Evolutionary conservation across 2,329 filamentous ascomycete genomes (phyloP).

Genomic region (Xenoacremonium recifei): DNA sequence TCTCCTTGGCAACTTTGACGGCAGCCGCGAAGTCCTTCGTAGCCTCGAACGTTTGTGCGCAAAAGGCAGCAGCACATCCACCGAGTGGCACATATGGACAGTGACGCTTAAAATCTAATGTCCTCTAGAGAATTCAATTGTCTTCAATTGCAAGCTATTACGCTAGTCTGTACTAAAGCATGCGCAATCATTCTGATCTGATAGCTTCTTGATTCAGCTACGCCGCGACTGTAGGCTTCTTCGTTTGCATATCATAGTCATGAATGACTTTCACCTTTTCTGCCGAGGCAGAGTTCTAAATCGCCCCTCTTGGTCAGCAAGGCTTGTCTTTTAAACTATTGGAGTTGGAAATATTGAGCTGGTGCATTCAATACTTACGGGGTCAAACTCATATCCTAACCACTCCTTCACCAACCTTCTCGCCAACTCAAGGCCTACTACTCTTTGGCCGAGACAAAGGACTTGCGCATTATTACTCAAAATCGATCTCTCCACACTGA

Average conservation of each 20-base stretch:
- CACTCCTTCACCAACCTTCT: slow-evolving; percentile 76
- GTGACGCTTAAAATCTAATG: slow-evolving; percentile 44
- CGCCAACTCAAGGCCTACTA: slow-evolving; percentile 78
- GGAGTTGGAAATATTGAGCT: too few relatives aligned
- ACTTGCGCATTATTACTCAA: slow-evolving; percentile 86
- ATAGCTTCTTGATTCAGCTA: slow-evolving; percentile 28
- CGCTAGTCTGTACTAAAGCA: too few relatives aligned
- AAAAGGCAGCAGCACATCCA: slow-evolving; percentile 57
- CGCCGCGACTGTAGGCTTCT: slow-evolving; percentile 29
- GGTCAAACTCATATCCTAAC: slow-evolving; percentile 78
- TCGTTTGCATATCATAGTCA: too few relatives aligned
- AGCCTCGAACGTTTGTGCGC: slow-evolving; percentile 42
- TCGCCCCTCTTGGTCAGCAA: too few relatives aligned
- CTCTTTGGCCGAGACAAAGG: slow-evolving; percentile 80
- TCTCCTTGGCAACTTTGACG: slow-evolving; percentile 57
- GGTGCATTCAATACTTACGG: too few relatives aligned
- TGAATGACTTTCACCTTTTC: too few relatives aligned
- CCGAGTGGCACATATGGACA: slow-evolving; percentile 52
- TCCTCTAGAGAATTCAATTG: too few relatives aligned
- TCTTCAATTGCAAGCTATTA: too few relatives aligned
- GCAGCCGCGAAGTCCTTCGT: slow-evolving; percentile 51
- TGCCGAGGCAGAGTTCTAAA: too few relatives aligned
- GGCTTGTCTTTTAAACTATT: too few relatives aligned
- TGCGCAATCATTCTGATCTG: slow-evolving; percentile 41
- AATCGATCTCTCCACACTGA: slow-evolving; percentile 77